Conservation (phyloP, 306 rosid genomes). For the Chamaecrista fasciculata region DNA sequence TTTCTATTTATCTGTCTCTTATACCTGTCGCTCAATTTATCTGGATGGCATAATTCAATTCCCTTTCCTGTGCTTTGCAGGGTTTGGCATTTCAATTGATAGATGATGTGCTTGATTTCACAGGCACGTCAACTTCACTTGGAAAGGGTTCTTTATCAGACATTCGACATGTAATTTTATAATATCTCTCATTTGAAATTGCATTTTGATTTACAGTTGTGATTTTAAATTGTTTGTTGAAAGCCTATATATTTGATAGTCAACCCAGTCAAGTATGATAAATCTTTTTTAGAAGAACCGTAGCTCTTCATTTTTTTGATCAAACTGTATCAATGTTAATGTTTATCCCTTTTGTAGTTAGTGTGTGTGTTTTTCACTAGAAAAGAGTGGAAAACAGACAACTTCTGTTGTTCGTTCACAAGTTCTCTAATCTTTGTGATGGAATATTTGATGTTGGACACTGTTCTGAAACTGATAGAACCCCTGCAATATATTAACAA, state of each 20-base stretch:
- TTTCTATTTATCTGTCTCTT: conserved; percentile 9
- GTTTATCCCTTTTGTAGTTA: not conserved
- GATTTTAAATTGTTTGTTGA: conserved; percentile 7
- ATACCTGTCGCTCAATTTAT: conserved; percentile 1
- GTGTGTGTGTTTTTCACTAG: not conserved
- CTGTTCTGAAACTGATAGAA: no score
- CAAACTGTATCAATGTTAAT: not conserved
- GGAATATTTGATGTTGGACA: not conserved
- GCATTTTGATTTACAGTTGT: not conserved
- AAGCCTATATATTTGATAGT: not conserved
- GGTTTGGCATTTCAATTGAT: conserved; percentile 94
- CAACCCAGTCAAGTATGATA: not conserved
- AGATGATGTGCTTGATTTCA: conserved; percentile 92
- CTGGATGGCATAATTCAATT: conserved; percentile 11
- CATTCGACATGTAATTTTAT: conserved; percentile 69
- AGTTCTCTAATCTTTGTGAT: not conserved
- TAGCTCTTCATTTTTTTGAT: not conserved
- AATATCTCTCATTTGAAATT: conserved; percentile 8
- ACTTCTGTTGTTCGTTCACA: not conserved
- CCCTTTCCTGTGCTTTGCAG: conserved; percentile 43
- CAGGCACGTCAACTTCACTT: conserved; percentile 84
- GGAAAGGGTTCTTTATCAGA: conserved; percentile 96
- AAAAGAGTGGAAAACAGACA: no score
- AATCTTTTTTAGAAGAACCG: not conserved
- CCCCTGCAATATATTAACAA: no score